Conservation (phyloP, 2,329 filamentous ascomycete genomes). For the Endoconidiophora laricicola region DNA sequence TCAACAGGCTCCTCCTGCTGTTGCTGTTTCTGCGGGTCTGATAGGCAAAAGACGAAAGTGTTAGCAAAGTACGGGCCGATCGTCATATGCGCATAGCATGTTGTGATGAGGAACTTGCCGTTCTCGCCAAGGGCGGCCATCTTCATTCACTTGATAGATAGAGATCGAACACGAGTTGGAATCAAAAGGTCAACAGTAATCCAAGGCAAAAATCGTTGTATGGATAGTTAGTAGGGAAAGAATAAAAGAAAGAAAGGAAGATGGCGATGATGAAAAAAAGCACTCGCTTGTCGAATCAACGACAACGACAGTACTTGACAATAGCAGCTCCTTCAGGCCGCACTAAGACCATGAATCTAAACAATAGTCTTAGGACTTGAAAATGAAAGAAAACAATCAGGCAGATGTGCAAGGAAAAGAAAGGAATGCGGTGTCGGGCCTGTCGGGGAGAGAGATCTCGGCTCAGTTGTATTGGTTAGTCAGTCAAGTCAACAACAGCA, state of each 20-base stretch:
- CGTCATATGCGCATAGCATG: background rate
- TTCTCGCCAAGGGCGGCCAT: conserved; percentile 9
- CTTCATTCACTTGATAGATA: conserved; percentile 6
- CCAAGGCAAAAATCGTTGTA: background rate
- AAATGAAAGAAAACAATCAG: background rate
- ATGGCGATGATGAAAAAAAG: conserved; percentile 4
- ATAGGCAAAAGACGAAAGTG: background rate
- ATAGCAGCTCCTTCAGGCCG: conserved; percentile 1
- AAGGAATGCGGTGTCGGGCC: background rate
- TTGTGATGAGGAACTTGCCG: background rate
- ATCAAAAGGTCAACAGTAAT: conserved; percentile 4
- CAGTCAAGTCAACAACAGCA: background rate
- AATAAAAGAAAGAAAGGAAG: conserved; percentile 4
- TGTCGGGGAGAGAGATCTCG: background rate
- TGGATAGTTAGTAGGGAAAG: background rate
- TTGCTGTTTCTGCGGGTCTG: conserved; percentile 6
- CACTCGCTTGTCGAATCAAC: conserved; percentile 9
- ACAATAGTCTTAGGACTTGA: background rate
- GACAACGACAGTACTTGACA: too few species aligned
- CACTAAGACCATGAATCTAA: conserved; percentile 1
- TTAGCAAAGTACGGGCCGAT: background rate
- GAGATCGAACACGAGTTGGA: background rate
- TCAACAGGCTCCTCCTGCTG: conserved; percentile 9
- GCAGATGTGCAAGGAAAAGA: background rate
- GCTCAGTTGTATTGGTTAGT: background rate